These are phyloP conservation scores for Articulospora tetracladia DNA, from an alignment of 495 filamentous ascomycete species.

Conservation along the genomic window DNA sequence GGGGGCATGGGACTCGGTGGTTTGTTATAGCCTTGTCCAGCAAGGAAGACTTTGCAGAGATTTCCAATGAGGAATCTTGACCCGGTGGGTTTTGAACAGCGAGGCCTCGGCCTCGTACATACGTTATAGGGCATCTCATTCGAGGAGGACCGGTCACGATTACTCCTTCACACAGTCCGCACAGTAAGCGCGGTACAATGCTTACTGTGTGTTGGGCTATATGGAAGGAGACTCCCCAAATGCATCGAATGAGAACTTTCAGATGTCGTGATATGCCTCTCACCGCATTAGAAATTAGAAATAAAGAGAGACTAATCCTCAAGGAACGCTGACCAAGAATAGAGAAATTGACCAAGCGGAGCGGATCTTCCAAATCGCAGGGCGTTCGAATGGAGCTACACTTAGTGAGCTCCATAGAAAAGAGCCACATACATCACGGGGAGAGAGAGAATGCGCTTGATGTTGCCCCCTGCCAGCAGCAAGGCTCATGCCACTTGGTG, in stretches of 20 bases:
- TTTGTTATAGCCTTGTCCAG: background rate
- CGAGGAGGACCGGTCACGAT: background rate
- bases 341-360: background rate
- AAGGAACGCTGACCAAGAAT: background rate
- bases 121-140: background rate
- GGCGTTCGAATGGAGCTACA: background rate
- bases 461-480: background rate
- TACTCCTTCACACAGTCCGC: background rate
- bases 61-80: background rate
- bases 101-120: background rate
- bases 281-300: background rate
- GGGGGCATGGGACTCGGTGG: background rate
- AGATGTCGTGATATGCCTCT: background rate
- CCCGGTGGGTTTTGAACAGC: background rate
- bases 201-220: background rate
- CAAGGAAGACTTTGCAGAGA: background rate
- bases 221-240: background rate
- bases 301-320: no score
- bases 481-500: slow-evolving; percentile 1
- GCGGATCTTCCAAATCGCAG: background rate
- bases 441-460: background rate
- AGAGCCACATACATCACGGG: slow-evolving; percentile 15
- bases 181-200: slow-evolving; percentile 11
- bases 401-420: slow-evolving; percentile 2
- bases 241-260: background rate